Conservation (phyloP, 148 eudicot species). For the Euryodendron excelsum region DNA sequence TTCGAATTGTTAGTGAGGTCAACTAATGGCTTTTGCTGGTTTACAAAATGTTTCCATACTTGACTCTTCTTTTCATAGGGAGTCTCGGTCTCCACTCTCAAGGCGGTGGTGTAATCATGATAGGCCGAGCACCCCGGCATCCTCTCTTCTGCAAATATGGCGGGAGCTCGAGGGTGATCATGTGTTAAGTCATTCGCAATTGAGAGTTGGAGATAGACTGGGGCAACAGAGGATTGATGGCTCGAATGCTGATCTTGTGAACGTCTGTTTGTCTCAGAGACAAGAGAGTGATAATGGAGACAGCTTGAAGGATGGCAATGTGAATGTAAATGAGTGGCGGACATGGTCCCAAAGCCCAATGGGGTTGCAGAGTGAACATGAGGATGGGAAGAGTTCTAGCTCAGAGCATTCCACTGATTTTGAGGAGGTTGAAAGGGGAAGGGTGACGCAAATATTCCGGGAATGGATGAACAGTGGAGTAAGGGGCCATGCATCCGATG, state of each 20-base stretch:
- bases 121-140: constrained; percentile 53
- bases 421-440: constrained; percentile 61
- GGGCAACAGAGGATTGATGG: constrained; percentile 29
- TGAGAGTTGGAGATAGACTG: constrained; percentile 28
- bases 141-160: constrained; percentile 79
- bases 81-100: constrained; percentile 51
- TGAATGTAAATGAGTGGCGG: no score
- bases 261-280: constrained; percentile 22
- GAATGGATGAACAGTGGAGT: constrained; percentile 67
- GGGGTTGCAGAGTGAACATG: no score
- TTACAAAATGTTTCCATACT: constrained; percentile 54
- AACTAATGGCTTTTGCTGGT: constrained; percentile 77
- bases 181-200: constrained; percentile 34
- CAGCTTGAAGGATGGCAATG: constrained; percentile 37
- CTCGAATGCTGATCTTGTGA: constrained; percentile 20
- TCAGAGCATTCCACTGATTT: constrained; percentile 67
- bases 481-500: constrained; percentile 32
- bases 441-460: constrained; percentile 61
- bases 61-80: constrained; percentile 48
- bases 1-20: constrained; percentile 16
- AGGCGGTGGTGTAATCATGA: constrained; percentile 37
- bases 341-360: no score
- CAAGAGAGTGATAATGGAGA: constrained; percentile 33
- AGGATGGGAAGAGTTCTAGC: constrained; percentile 47
- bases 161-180: constrained; percentile 78